Base-by-base conservation (phyloP, 345 rosid genomes). In the Excoecaria cochinchinensis region DNA sequence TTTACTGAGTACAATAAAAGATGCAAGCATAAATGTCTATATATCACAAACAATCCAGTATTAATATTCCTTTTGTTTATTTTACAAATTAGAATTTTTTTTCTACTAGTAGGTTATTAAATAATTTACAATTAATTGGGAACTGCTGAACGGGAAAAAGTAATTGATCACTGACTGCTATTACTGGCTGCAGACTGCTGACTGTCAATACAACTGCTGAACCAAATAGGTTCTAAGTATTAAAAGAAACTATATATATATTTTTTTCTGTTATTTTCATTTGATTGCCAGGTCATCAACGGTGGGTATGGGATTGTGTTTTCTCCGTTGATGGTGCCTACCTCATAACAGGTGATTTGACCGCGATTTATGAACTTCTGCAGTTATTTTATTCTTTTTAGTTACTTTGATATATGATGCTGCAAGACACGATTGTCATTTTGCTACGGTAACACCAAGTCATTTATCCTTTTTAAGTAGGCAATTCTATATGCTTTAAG, bases 291-390 rank as follows among this genome's bases (percentile, higher is more conserved):
- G 99, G 99, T 80, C 99, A 95, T 77, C 87, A 85, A 60, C 93
- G 97, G 67, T 95, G 99, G 98, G 97, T 95, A 0, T 93, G 98
- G 99, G 98, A 95, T 82, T 93, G 97, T 44, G 97, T 93, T 83
- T 95, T 95, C 86, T 95, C 98, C 4, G 99, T 93, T 17, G 99
- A 95, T 75, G 99, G 98, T 71, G 98, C 97, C 67, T 95, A 87
- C 84, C 90, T 93, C 63, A 90, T 95, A 59, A 93, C 99, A 84
- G 97, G 97, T 92, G 76, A 22, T 57, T 31, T 66, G 19, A 53
- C 72, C 14, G 15, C 24, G 12, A 24, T 53, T 16, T 51, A 22
- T 57, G 22, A 9, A 42, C 44, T 31, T 62, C 4, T 53, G 19
- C 57, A 53, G 19, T 53, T 6, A 15, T 61, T 31, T 6, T 15